Base-by-base conservation (phyloP, 116 monocot species). In the Zostera marina region DNA sequence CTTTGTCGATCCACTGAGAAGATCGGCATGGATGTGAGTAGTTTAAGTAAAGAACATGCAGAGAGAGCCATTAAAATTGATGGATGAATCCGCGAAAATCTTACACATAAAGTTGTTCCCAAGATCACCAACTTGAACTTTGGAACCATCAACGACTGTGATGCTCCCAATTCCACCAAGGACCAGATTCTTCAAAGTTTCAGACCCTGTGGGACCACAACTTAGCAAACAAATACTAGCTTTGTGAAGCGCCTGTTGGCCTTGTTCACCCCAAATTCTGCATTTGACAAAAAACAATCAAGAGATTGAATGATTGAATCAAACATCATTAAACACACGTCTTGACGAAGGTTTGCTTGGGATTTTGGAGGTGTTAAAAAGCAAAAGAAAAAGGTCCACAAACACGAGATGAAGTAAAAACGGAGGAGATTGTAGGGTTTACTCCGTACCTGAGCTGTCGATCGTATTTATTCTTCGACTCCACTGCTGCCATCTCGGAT, bases 211-310 rank as follows among this genome's bases (percentile, higher is more conserved):
- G 40, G 93, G 84, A 41, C 93, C 93, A 63, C 93, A 93, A 40
- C 81, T 88, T 22, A 93, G 84, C 66, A 93, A 73, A 66, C 93
- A 93, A 54, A 93, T 68, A 52, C 73, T 88, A 16, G 88, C 81
- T 40, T 84, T 87, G 67, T 88, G 84, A 13, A 93, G 73, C 46
- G 84, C 84, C 9, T 81, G 22, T 70, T 93, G 93, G 5, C 93
- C 93, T 57, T 93, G 93, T 41, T 93, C 88, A 19, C 93, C 93
- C 93, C 93, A 93, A 41, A 93, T 93, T 79, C 93, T 93, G 66
- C 20, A 44, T 51, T 66, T 63, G 40, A 62, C 41, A 41, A 47
- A 49, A 23, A 21, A 39, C 16, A 9, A 21, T 19, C 15, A 16
- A 2, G 15, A 51, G n/a, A 16, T 14, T 24, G 5, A 43, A 22